These are phyloP conservation scores for Dichotomopilus funicola DNA, from an alignment of 2,329 filamentous ascomycete genomes.

Conservation along the genomic window DNA sequence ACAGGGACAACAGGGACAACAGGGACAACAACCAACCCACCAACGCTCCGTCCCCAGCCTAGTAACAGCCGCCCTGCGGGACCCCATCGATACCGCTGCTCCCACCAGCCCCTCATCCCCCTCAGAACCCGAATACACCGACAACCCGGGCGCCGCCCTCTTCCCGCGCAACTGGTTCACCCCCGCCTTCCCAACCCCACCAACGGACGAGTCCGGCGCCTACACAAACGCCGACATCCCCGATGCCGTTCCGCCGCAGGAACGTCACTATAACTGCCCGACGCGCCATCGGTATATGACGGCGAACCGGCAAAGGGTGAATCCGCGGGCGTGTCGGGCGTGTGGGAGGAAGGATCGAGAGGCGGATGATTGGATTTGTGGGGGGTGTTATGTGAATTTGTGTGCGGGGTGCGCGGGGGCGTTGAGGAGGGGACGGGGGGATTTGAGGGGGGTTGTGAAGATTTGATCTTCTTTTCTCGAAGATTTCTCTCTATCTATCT, in stretches of 20 bases:
- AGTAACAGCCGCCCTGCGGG: too few species aligned
- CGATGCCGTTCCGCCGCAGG: slow-evolving; percentile 35
- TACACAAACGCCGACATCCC: slow-evolving; percentile 31
- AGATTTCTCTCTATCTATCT: too few species aligned
- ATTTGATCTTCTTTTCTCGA: too few species aligned
- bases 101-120: too few species aligned
- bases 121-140: slow-evolving; percentile 12
- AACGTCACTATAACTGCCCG: slow-evolving; percentile 40
- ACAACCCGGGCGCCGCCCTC: slow-evolving; percentile 23
- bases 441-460: slow-evolving; percentile 38
- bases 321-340: slow-evolving; percentile 48
- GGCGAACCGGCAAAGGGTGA: slow-evolving; percentile 40
- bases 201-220: slow-evolving; percentile 16
- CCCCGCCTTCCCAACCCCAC: slow-evolving; percentile 12
- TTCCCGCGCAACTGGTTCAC: slow-evolving; percentile 26
- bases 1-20: not conserved
- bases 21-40: too few species aligned
- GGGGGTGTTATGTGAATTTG: slow-evolving; percentile 24
- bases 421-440: slow-evolving; percentile 36
- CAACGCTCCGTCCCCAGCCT: too few species aligned
- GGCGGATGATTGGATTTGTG: slow-evolving; percentile 36
- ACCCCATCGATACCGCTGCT: too few species aligned
- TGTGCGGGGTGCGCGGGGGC: slow-evolving; percentile 35
- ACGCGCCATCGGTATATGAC: slow-evolving; percentile 44
- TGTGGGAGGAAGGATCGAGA: slow-evolving; percentile 33